Base-by-base conservation (phyloP, 257 asterid species). In the Eucommia ulmoides region DNA sequence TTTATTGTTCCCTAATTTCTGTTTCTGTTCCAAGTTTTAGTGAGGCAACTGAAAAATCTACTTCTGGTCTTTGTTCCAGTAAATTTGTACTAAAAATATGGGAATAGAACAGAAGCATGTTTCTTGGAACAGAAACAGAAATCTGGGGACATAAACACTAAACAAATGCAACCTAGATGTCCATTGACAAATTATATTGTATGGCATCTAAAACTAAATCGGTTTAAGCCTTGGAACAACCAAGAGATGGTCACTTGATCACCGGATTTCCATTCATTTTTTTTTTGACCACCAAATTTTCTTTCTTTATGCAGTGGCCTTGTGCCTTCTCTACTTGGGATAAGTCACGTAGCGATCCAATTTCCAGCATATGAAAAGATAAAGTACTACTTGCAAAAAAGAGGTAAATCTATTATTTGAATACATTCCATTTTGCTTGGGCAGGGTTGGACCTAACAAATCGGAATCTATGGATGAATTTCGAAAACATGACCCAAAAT, bases 271-370 rank as follows among this genome's bases (percentile, higher is more conserved):
- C 20, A 7, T 52, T 41, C 47, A 45, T 47, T 45, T 14, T 33
- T 51, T 46, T 10, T 22, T 49, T 15, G 11, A 15, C n/a, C 44
- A 35, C n/a, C 11, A 9, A 35, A 4, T 42, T 60, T 41, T 35
- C 52, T n/a, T 69, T 69, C 35, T 52, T 54, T 57, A 48, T 65
- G 35, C 85, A 91, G 99, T 64, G 99, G 99, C 59, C 87, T 91
- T 69, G 75, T 91, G 52, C 97, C 99, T 51, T 86, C 99, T 12
- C 72, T 91, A 60, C 96, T 87, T 50, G 99, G 99, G 67, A 64
- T 86, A 49, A 70, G 76, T 68, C 99, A 91, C 24, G 99, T 86
- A 50, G 95, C 97, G 35, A 91, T 91, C 73, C 99, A 91, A 51
- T 91, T 91, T 72, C 99, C 99, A 22, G 71, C 93, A 15, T 91